Conservation (phyloP, 129 eudicot species). For the Cynara cardunculus region DNA sequence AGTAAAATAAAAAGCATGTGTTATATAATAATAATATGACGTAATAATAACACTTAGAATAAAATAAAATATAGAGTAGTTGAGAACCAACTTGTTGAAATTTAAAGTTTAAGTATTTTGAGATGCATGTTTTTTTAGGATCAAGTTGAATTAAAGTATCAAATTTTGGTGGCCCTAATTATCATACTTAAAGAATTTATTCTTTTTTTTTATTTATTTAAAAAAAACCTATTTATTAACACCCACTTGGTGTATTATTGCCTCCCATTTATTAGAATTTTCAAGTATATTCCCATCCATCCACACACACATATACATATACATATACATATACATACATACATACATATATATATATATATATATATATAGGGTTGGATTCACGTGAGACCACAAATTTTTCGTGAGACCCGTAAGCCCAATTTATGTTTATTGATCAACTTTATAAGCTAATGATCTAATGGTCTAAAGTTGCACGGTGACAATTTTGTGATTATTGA, state of each 20-base stretch:
- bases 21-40: background rate
- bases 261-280: background rate
- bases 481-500: no score
- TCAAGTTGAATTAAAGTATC: slow-evolving; percentile 23
- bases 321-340: background rate
- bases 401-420: no score
- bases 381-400: no score
- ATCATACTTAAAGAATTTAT: background rate
- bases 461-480: no score
- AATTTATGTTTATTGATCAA: no score
- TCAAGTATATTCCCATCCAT: background rate
- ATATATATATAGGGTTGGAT: no score
- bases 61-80: slow-evolving; percentile 5
- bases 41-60: background rate
- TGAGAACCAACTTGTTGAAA: slow-evolving; percentile 26
- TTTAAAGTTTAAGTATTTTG: background rate
- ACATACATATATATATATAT: no score
- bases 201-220: background rate
- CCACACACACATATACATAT: background rate
- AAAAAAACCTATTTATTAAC: background rate
- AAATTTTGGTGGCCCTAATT: slow-evolving; percentile 2
- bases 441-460: no score
- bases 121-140: background rate
- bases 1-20: background rate
- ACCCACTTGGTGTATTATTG: slow-evolving; percentile 23